These are phyloP conservation scores for Lachancea fermentati DNA, from an alignment of 805 yeast species.

Conservation along the genomic window DNA sequence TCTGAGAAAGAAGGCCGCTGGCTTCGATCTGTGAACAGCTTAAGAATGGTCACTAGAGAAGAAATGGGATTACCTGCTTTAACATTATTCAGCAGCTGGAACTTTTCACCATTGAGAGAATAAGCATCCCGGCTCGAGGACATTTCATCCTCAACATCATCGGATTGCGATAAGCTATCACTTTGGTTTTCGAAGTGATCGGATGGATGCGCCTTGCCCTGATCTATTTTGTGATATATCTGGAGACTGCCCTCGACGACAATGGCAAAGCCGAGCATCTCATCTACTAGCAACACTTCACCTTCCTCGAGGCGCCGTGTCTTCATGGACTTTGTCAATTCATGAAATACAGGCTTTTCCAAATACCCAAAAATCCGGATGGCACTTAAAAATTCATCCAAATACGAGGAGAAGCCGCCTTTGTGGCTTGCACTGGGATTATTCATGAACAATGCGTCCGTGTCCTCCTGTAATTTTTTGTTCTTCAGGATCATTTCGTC, in stretches of 20 bases:
- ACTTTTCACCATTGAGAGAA: slow-evolving; percentile 50
- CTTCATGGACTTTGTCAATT: slow-evolving; percentile 84
- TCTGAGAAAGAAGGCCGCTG: slow-evolving; percentile 3
- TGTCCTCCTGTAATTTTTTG: slow-evolving; percentile 6
- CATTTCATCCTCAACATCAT: slow-evolving; percentile 31
- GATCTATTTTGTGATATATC: slow-evolving; percentile 56
- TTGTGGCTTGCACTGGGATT: background rate
- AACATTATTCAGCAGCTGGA: slow-evolving; percentile 73
- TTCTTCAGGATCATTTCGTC: slow-evolving; percentile 5
- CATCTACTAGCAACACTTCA: slow-evolving; percentile 69
- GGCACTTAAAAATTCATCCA: slow-evolving; percentile 86
- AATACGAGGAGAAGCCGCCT: slow-evolving; percentile 50
- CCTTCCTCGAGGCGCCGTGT: slow-evolving; percentile 76
- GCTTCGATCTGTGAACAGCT: slow-evolving; percentile 54
- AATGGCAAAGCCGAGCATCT: slow-evolving; percentile 77
- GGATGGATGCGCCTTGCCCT: background rate
- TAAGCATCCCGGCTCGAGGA: slow-evolving; percentile 31
- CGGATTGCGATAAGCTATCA: slow-evolving; percentile 21
- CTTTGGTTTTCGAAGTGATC: too few relatives aligned
- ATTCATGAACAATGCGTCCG: slow-evolving; percentile 8
- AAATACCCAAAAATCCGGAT: slow-evolving; percentile 91
- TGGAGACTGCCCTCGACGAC: slow-evolving; percentile 90
- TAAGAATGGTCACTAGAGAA: slow-evolving; percentile 72
- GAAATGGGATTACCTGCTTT: slow-evolving; percentile 82
- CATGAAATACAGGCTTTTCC: slow-evolving; percentile 87